A percentile compares a stretch with the other conserved stretches of the same genome.
These are phyloP conservation scores for Ricinus communis DNA, from an alignment of 345 rosid genomes.

Conservation along the genomic window DNA sequence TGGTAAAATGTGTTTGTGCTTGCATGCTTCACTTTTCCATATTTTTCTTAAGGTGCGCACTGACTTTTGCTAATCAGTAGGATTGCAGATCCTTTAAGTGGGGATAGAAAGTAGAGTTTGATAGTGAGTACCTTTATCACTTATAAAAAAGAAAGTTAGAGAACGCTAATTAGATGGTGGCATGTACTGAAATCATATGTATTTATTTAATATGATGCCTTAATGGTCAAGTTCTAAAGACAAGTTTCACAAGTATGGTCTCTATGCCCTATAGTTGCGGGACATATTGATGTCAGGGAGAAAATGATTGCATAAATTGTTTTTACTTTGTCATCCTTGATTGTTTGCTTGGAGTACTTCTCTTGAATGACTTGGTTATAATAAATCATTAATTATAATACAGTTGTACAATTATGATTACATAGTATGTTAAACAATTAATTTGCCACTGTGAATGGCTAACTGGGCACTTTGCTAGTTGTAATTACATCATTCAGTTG, in stretches of 20 bases:
- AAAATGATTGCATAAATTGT: not conserved
- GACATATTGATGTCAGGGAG: not conserved
- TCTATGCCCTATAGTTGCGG: no score
- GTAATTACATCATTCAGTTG: not conserved
- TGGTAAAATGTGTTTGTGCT: slow-evolving; percentile 39
- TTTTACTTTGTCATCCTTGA: not conserved
- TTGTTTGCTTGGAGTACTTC: not conserved
- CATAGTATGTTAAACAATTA: slow-evolving; percentile 4
- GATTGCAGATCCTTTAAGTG: not conserved
- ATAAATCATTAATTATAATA: no score
- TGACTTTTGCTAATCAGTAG: not conserved
- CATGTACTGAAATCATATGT: not conserved
- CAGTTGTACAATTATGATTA: not conserved
- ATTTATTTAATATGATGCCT: not conserved
- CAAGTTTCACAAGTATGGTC: no score
- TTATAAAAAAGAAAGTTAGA: not conserved
- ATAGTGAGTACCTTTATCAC: not conserved
- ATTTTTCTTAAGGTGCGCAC: not conserved
- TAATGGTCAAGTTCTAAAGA: not conserved
- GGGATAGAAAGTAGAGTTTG: not conserved
- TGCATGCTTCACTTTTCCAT: no score
- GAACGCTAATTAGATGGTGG: not conserved
- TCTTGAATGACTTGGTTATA: slow-evolving; percentile 2
- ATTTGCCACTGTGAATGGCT: slow-evolving; percentile 12
- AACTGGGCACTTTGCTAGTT: not conserved